Percentiles rank a stretch among this genome's conserved stretches.
These are phyloP conservation scores for Calycina herbarum DNA, from an alignment of 2,329 filamentous ascomycete genomes.

Conservation along the genomic window DNA sequence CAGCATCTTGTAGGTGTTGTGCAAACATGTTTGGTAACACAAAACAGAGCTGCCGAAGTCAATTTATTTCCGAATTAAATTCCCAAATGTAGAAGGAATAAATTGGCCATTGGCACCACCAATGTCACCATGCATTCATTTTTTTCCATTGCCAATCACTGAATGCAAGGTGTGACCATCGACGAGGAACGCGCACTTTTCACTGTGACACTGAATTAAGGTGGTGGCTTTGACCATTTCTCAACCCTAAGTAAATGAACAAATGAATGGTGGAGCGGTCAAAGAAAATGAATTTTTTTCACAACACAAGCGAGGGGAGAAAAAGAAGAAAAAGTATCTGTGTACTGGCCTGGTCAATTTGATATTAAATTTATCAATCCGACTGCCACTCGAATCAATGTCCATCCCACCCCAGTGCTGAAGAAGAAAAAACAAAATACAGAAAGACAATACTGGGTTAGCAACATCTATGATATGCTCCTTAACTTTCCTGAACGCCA, in stretches of 20 bases:
- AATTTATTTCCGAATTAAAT: too few species aligned
- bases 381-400: too few species aligned
- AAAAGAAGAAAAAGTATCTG: background rate
- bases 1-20: background rate
- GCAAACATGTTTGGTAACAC: background rate
- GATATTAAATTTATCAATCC: background rate
- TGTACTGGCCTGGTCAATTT: background rate
- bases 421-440: background rate
- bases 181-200: background rate
- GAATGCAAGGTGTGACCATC: background rate
- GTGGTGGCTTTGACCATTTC: background rate
- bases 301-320: background rate
- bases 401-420: background rate
- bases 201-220: background rate
- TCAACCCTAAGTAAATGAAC: background rate
- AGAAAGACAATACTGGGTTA: background rate
- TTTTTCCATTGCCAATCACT: background rate
- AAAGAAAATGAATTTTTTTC: background rate
- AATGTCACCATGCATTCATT: background rate
- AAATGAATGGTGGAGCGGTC: background rate
- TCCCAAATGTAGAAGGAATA: too few species aligned
- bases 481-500: background rate
- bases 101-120: background rate
- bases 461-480: slow-evolving; percentile 2
- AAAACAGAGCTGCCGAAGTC: background rate